Base-by-base conservation (phyloP, 495 filamentous ascomycete species). In the Elasticomyces elasticus region DNA sequence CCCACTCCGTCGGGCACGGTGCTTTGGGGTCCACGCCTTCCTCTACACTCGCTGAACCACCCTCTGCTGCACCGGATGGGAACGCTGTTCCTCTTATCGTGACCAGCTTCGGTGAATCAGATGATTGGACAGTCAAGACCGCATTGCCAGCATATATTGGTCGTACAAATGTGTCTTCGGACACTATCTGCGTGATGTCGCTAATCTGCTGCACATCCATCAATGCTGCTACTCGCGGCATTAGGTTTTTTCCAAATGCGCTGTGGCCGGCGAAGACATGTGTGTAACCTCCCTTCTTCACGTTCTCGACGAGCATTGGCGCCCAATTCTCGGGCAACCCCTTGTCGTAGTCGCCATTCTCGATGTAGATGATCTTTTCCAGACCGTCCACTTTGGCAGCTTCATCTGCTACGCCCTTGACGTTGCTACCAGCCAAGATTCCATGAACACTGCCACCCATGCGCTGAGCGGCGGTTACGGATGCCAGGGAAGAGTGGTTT, bases 141-240 rank as follows among this genome's bases (percentile, higher is more conserved):
- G 89, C 94, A 66, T 98, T 98, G 38, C 92, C 92, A 49, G 92
- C 92, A 65, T 98, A 98, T 64, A 98, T 95, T 40, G 94, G 90
- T 28, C 92, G 87, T 38, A 96, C 86, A 66, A 97, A 98, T 80
- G 80, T 97, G 68, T 94, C 88, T 65, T 95, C 89, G 70, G 82
- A 80, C 70, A 95, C 78, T 58, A 97, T 86, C 1, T 70, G 76
- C 1, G 81, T 96, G 54, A 97, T 85, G 67, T 98, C 92, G 10
- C 88, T 94, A 49, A 98, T 78, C 65, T 94, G 89, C 69, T 95
- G 90, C 24, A 83, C 80, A 64, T 98, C 92, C 35, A 98, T 75
- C 22, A 98, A 74, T 26, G 92, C 92, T n/a, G 94, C 89, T 1
- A 96, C 83, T 38, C 92, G 84, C n/a, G 92, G 92, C 71, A 97